A percentile compares a stretch with the other conserved stretches of the same genome.
Evolutionary conservation across 495 filamentous ascomycete species (phyloP).

Genomic region (Penicillium dipodomyicola): DNA sequence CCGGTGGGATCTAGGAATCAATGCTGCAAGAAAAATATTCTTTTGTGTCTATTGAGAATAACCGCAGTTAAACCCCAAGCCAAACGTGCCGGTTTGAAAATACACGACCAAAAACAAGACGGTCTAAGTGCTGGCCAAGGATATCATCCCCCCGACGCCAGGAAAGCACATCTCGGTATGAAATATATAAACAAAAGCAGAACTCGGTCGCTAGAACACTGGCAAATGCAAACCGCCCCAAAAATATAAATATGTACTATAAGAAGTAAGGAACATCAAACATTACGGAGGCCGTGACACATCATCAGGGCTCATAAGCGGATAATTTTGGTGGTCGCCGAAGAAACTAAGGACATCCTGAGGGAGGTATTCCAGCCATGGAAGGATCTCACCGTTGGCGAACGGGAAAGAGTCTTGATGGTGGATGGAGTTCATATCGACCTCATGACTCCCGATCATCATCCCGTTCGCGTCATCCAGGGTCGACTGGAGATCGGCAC

Average conservation of each 20-base stretch:
- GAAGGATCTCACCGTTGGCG: slow-evolving; percentile 57
- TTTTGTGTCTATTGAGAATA: neutral
- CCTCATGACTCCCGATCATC: slow-evolving; percentile 69
- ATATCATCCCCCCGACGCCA: slow-evolving; percentile 8
- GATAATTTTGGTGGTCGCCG: slow-evolving; percentile 42
- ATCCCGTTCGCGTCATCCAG: slow-evolving; percentile 46
- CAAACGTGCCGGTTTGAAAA: neutral
- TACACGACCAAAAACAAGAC: neutral
- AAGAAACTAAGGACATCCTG: slow-evolving; percentile 60
- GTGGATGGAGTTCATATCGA: slow-evolving; percentile 56
- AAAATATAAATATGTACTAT: slow-evolving; percentile 24
- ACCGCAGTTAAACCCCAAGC: neutral
- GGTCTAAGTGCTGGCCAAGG: slow-evolving; percentile 5
- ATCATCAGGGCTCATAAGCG: slow-evolving; percentile 38
- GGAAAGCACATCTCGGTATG: neutral
- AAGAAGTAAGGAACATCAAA: slow-evolving; percentile 11
- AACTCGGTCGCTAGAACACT: slow-evolving; percentile 15
- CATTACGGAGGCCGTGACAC: slow-evolving; percentile 26
- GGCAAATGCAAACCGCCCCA: slow-evolving; percentile 14
- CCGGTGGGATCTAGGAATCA: neutral
- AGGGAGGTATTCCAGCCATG: slow-evolving; percentile 69
- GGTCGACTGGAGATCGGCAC: slow-evolving; percentile 35
- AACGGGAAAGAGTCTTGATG: slow-evolving; percentile 45
- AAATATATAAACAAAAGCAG: neutral
- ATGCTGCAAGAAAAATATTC: neutral